A percentile compares a stretch with the other conserved stretches of the same genome.
Evolutionary conservation across 2,329 filamentous ascomycete genomes (phyloP).

Genomic region (Clonostachys byssicola): DNA sequence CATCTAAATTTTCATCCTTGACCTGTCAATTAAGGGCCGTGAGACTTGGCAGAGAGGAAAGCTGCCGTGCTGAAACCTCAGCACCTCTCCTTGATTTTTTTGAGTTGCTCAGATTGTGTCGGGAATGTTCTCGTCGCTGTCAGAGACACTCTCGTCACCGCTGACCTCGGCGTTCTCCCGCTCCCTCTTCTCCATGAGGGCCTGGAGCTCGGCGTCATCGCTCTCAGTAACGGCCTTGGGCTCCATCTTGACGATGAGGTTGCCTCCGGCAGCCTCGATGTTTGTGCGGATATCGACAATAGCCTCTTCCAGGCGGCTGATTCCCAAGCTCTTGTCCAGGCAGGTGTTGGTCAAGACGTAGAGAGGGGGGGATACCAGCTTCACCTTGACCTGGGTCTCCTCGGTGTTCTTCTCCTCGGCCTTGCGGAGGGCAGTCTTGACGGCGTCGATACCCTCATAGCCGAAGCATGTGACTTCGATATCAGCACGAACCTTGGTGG

Average conservation of each 20-base stretch:
- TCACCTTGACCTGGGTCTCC: slow-evolving; percentile 95
- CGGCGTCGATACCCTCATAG: slow-evolving; percentile 97
- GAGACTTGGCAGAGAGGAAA: too few relatives aligned
- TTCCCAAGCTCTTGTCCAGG: slow-evolving; percentile 86
- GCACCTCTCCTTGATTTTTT: not conserved
- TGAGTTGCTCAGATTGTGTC: slow-evolving; percentile 27
- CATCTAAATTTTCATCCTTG: too few relatives aligned
- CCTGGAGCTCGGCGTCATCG: slow-evolving; percentile 94
- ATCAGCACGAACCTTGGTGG: slow-evolving; percentile 98
- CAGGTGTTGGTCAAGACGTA: slow-evolving; percentile 96
- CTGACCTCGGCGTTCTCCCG: slow-evolving; percentile 97
- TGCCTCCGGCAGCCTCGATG: slow-evolving; percentile 75
- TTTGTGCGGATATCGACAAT: slow-evolving; percentile 81
- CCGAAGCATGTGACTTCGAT: slow-evolving; percentile 94
- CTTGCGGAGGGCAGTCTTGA: slow-evolving; percentile 86
- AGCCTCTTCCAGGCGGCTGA: slow-evolving; percentile 79
- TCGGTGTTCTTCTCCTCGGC: slow-evolving; percentile 91
- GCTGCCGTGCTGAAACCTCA: not conserved
- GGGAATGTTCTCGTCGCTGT: slow-evolving; percentile 79
- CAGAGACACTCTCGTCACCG: slow-evolving; percentile 93
- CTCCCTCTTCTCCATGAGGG: slow-evolving; percentile 98
- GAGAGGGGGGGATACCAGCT: slow-evolving; percentile 93
- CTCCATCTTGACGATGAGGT: slow-evolving; percentile 92
- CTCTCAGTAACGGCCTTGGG: slow-evolving; percentile 99
- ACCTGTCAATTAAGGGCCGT: too few relatives aligned